These are phyloP conservation scores for Drechslerella dactyloides DNA, from an alignment of 2,329 filamentous ascomycete genomes.

Conservation along the genomic window DNA sequence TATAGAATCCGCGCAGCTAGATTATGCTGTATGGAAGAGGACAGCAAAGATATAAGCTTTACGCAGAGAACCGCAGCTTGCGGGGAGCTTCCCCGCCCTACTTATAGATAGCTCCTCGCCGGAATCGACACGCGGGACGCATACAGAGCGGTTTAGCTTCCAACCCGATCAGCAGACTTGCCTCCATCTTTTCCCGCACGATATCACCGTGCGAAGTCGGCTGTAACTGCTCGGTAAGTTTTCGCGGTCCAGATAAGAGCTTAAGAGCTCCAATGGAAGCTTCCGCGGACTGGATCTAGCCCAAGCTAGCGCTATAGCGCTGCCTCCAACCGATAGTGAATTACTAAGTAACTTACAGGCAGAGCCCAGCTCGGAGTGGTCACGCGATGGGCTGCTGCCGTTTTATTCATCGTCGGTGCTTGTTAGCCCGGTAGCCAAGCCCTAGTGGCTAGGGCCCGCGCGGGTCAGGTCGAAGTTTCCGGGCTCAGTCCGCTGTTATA, in stretches of 20 bases:
- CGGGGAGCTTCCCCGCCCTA: neutral
- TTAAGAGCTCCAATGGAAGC: neutral
- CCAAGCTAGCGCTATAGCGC: constrained; percentile 2
- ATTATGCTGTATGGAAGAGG: no score
- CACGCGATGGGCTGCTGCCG: neutral
- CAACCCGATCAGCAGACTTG: neutral
- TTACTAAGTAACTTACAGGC: no score
- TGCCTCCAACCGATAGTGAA: neutral
- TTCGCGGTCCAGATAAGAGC: neutral
- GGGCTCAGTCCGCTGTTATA: neutral
- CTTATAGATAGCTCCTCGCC: neutral
- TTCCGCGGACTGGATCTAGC: neutral
- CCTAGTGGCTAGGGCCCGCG: neutral
- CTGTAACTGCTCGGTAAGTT: neutral
- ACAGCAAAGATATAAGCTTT: neutral
- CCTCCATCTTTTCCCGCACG: neutral
- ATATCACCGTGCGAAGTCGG: neutral
- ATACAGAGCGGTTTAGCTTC: neutral
- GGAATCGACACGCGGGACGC: neutral
- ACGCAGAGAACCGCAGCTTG: no score
- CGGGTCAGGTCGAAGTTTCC: neutral
- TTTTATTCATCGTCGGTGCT: neutral
- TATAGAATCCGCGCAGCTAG: no score
- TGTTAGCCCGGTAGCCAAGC: neutral
- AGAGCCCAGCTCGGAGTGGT: neutral